phyloP scores from a whole-genome alignment of 768 basidiomycete species.

The Tylopilus balloui region DNA sequence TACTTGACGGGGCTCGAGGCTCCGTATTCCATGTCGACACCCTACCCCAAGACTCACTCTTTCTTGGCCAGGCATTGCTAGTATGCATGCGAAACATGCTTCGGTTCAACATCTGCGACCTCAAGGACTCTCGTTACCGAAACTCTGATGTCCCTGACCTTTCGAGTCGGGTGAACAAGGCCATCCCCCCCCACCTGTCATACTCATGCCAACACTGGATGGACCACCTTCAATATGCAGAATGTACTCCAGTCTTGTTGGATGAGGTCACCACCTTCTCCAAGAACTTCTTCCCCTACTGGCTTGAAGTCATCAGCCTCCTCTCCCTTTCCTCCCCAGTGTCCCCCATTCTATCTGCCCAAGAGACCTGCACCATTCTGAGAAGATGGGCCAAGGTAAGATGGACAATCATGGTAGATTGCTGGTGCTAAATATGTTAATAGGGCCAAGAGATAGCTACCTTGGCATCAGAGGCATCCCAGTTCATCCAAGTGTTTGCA shows the following conservation, averaged over 20 bases:
- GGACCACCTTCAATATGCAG: neutral
- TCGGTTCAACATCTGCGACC: neutral
- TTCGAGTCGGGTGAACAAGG: neutral
- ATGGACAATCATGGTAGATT: no score
- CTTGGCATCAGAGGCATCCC: no score
- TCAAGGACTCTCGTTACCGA: neutral
- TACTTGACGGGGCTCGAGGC: neutral
- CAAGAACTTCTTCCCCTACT: constrained; percentile 3
- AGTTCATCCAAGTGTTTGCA: no score
- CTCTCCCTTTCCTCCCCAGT: constrained; percentile 2
- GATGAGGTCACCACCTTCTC: constrained; percentile 6
- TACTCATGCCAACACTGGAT: constrained; percentile 2
- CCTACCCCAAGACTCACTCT: neutral
- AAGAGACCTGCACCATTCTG: no score
- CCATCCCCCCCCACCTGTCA: neutral
- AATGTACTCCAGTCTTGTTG: no score
- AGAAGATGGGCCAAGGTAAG: no score
- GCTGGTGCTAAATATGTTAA: no score
- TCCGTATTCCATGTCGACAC: neutral
- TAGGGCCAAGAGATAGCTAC: no score
- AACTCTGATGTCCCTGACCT: neutral
- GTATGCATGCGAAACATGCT: neutral
- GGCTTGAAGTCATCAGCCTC: constrained; percentile 28
- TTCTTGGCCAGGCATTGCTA: neutral
- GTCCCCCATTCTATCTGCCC: neutral